Conservation (phyloP, 139 green algal species). For the Dunaliella primolecta region DNA sequence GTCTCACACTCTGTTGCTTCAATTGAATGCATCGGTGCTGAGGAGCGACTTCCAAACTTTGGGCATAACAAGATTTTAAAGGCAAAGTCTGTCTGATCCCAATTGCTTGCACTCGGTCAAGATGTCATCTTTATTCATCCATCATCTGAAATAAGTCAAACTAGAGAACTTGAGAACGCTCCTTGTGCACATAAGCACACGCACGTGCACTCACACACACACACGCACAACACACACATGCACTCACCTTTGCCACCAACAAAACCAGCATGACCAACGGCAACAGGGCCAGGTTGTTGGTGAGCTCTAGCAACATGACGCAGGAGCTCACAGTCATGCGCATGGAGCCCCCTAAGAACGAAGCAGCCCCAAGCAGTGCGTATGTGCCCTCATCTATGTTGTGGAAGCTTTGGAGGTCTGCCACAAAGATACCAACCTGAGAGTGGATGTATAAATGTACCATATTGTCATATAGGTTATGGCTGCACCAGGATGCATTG, state of each 20-base stretch:
- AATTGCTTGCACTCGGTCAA: no score
- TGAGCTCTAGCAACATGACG: slow-evolving; percentile 86
- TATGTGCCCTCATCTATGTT: slow-evolving; percentile 49
- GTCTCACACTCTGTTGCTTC: no score
- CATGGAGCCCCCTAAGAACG: slow-evolving; percentile 40
- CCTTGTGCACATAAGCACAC: no score
- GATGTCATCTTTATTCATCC: no score
- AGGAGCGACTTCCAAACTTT: no score
- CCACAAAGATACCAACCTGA: slow-evolving; percentile 66
- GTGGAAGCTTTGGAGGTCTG: slow-evolving; percentile 45
- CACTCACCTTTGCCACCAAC: slow-evolving; percentile 70
- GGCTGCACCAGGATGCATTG: no score
- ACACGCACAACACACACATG: neutral
- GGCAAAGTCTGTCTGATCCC: no score
- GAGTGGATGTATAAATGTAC: neutral
- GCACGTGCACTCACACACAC: neutral
- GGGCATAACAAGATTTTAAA: no score
- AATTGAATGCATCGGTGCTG: no score
- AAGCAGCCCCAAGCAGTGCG: slow-evolving; percentile 41
- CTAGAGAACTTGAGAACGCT: no score
- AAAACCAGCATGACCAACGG: slow-evolving; percentile 86
- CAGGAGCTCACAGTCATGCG: slow-evolving; percentile 44
- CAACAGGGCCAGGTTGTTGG: slow-evolving; percentile 79
- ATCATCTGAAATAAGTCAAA: no score
- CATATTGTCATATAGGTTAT: neutral